Percentiles rank a stretch among this genome's conserved stretches.
Evolutionary conservation across 2,329 filamentous ascomycete genomes (phyloP).

Genomic region (Aspergillus caelatus): DNA sequence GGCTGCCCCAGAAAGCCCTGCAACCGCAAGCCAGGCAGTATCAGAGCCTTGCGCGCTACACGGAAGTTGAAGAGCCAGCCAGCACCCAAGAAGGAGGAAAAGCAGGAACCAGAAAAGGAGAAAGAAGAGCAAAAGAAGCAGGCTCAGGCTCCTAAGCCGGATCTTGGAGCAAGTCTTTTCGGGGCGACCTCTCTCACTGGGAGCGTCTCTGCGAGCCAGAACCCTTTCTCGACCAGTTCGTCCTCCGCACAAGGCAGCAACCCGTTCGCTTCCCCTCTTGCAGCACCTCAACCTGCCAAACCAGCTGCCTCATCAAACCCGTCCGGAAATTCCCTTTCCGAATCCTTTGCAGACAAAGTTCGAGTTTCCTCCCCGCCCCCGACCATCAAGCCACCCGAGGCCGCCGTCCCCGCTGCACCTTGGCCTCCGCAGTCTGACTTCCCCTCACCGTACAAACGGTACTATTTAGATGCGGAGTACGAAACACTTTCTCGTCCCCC

Average conservation of each 20-base stretch:
- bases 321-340: slow-evolving; percentile 66
- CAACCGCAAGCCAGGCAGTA: slow-evolving; percentile 77
- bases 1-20: slow-evolving; percentile 78
- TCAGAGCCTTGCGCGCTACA: slow-evolving; percentile 73
- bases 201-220: slow-evolving; percentile 44
- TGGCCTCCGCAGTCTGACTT: slow-evolving; percentile 73
- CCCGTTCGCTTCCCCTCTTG: slow-evolving; percentile 60
- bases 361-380: slow-evolving; percentile 50
- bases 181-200: slow-evolving; percentile 49
- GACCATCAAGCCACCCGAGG: slow-evolving; percentile 34
- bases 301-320: slow-evolving; percentile 39
- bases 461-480: slow-evolving; percentile 88
- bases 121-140: slow-evolving; percentile 20
- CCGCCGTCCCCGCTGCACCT: slow-evolving; percentile 59
- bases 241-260: slow-evolving; percentile 49
- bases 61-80: slow-evolving; percentile 49
- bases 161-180: slow-evolving; percentile 64
- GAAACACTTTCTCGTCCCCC: slow-evolving; percentile 72
- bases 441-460: slow-evolving; percentile 72
- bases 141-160: slow-evolving; percentile 31
- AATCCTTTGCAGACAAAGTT: slow-evolving; percentile 74
- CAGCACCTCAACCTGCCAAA: slow-evolving; percentile 37
- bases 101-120: slow-evolving; percentile 17
- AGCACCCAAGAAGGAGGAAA: slow-evolving; percentile 28
- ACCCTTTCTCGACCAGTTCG: slow-evolving; percentile 56